phyloP scores from a whole-genome alignment of 352 stramenopile species.

The Pythium apleroticum region DNA sequence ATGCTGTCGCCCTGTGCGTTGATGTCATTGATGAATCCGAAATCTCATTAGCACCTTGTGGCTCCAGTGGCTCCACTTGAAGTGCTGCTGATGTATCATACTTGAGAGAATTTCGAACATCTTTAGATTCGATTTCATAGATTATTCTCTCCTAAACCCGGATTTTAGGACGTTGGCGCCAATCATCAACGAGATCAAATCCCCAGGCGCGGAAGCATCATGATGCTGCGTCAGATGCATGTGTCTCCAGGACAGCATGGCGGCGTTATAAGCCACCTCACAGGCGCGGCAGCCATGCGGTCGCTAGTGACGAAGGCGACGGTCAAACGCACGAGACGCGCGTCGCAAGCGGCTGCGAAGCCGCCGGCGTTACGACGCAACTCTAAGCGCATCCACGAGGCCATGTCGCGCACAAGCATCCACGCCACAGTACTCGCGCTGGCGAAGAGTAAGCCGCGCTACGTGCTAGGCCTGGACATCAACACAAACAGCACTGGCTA shows the following conservation, averaged over 20 bases:
- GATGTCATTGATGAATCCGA: slow-evolving; percentile 4
- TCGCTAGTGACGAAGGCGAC: slow-evolving; percentile 6
- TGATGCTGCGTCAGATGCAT: background rate
- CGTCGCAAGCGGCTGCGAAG: background rate
- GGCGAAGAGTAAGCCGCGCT: slow-evolving; percentile 31
- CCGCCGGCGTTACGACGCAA: slow-evolving; percentile 22
- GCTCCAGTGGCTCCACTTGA: background rate
- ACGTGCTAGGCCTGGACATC: slow-evolving; percentile 77
- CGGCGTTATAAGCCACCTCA: background rate
- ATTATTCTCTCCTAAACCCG: slow-evolving; percentile 19
- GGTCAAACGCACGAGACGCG: slow-evolving; percentile 1
- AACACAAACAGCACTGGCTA: slow-evolving; percentile 87
- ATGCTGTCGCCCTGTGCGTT: background rate
- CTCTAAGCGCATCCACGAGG: slow-evolving; percentile 46
- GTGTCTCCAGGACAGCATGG: background rate
- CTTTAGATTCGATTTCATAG: background rate
- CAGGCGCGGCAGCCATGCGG: background rate
- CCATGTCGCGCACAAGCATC: slow-evolving; percentile 38
- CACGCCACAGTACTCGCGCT: slow-evolving; percentile 16
- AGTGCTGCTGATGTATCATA: slow-evolving; percentile 9
- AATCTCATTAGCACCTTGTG: background rate
- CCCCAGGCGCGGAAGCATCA: background rate
- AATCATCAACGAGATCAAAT: background rate
- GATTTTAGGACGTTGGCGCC: slow-evolving; percentile 4
- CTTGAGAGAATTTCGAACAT: slow-evolving; percentile 10